phyloP scores from a whole-genome alignment of 148 eudicot species.

The Chenopodium formosanum region DNA sequence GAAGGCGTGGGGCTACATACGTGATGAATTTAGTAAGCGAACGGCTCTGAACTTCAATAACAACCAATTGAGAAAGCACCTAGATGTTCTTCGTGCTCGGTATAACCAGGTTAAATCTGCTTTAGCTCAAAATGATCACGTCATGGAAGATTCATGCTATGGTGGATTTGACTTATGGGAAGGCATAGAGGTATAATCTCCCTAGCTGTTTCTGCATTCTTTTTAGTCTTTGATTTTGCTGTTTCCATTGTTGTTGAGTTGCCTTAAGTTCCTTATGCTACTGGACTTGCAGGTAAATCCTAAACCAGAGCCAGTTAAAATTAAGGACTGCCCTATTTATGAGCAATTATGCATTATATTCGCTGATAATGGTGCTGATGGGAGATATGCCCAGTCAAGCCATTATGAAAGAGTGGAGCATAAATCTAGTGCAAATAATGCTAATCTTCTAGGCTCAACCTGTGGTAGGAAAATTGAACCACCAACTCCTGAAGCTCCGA shows the following conservation, averaged over 20 bases:
- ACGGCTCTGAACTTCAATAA: conserved; percentile 66
- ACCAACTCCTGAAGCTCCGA: conserved; percentile 33
- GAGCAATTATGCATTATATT: conserved; percentile 72
- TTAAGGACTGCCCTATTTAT: conserved; percentile 72
- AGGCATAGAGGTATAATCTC: conserved; percentile 48
- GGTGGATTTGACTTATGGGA: conserved; percentile 72
- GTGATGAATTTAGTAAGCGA: conserved; percentile 60
- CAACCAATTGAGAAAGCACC: conserved; percentile 81
- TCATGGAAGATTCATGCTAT: conserved; percentile 58
- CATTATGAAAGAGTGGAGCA: conserved; percentile 57
- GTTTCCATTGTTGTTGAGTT: not conserved
- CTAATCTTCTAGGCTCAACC: conserved; percentile 7
- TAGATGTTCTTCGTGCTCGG: conserved; percentile 76
- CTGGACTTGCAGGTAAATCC: conserved; percentile 42
- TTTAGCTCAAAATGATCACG: conserved; percentile 45
- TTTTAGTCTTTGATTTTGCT: not conserved
- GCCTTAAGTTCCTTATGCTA: not conserved
- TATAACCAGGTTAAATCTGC: conserved; percentile 60
- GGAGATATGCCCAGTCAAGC: conserved; percentile 85
- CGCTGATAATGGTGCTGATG: conserved; percentile 60
- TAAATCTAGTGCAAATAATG: conserved; percentile 30
- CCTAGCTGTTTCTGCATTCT: not conserved
- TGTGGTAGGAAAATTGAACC: conserved; percentile 32
- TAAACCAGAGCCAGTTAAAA: conserved; percentile 49
- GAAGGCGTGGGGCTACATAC: conserved; percentile 71